A percentile compares a stretch with the other conserved stretches of the same genome.
phyloP scores from a whole-genome alignment of 108 stramenopile genomes.

The Pinguiococcus pyrenoidosus region DNA sequence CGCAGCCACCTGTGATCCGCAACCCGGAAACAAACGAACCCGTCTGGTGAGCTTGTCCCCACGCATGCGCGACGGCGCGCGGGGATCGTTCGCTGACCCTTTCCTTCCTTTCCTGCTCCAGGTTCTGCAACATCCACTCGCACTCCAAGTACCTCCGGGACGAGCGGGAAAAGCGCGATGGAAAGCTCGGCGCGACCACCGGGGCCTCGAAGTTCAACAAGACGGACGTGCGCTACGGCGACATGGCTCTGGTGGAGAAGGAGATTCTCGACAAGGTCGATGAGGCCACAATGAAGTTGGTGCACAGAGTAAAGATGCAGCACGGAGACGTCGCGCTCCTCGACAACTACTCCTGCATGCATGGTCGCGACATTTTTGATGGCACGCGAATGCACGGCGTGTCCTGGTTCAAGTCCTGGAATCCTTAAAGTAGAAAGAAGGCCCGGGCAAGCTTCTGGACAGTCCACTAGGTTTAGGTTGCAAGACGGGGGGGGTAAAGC shows the following conservation, averaged over 20 bases:
- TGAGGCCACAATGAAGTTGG: constrained; percentile 65
- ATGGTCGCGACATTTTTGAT: constrained; percentile 75
- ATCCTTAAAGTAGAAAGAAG: no score
- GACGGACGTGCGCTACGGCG: constrained; percentile 77
- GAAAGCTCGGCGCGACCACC: constrained; percentile 52
- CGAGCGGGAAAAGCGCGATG: constrained; percentile 50
- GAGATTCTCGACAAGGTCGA: constrained; percentile 61
- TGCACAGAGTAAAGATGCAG: constrained; percentile 62
- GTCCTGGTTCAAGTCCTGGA: constrained; percentile 78
- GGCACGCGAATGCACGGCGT: constrained; percentile 78
- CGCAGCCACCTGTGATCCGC: constrained; percentile 64
- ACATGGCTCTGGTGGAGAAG: constrained; percentile 56
- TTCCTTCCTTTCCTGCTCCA: no score
- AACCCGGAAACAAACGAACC: constrained; percentile 70
- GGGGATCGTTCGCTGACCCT: no score
- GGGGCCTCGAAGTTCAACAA: constrained; percentile 80
- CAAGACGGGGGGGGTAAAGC: no score
- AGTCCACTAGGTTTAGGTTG: no score
- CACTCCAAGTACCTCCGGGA: constrained; percentile 65
- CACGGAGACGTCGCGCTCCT: constrained; percentile 72
- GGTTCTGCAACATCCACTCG: constrained; percentile 81
- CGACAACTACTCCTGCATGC: constrained; percentile 84
- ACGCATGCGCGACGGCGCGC: no score
- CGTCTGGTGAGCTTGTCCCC: no score
- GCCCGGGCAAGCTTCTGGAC: no score